phyloP scores from a whole-genome alignment of 1,284 basidiomycete genomes.

The Moesziomyces globuligerus region DNA sequence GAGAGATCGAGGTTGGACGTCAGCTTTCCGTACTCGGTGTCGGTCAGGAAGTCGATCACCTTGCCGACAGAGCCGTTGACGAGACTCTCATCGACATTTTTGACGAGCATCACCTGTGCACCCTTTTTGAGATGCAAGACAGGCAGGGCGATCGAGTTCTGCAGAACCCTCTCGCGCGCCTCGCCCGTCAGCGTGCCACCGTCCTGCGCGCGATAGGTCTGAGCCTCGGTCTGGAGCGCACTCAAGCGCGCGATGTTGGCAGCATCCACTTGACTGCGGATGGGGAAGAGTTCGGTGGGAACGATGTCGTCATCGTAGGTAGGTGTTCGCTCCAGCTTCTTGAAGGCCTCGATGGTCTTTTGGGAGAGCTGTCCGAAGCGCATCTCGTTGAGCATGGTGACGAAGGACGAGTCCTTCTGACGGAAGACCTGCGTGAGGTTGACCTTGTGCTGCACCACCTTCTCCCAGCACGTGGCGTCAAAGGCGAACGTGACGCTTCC shows the following conservation, averaged over 20 bases:
- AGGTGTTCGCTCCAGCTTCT: slow-evolving; percentile 45
- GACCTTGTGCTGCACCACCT: slow-evolving; percentile 79
- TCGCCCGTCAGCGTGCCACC: slow-evolving; percentile 45
- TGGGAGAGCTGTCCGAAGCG: slow-evolving; percentile 47
- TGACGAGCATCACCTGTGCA: slow-evolving; percentile 78
- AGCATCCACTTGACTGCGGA: slow-evolving; percentile 81
- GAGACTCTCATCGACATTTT: slow-evolving; percentile 78
- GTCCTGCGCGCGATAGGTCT: slow-evolving; percentile 55
- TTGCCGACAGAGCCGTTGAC: slow-evolving; percentile 86
- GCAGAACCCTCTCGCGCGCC: slow-evolving; percentile 45
- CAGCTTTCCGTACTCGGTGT: slow-evolving; percentile 38
- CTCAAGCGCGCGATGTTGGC: slow-evolving; percentile 77
- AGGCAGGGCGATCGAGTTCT: slow-evolving; percentile 56
- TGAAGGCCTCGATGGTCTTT: slow-evolving; percentile 54
- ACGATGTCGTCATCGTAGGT: slow-evolving; percentile 49
- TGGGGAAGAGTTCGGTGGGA: slow-evolving; percentile 73
- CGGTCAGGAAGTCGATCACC: slow-evolving; percentile 69
- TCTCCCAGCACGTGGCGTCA: slow-evolving; percentile 85
- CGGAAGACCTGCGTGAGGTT: slow-evolving; percentile 89
- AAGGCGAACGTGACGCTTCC: slow-evolving; percentile 71
- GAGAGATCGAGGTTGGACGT: slow-evolving; percentile 57
- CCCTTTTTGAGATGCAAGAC: slow-evolving; percentile 75
- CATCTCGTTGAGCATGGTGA: slow-evolving; percentile 63
- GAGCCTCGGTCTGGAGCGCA: slow-evolving; percentile 35
- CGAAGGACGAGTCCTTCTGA: slow-evolving; percentile 71